Evolutionary conservation across 1,139 yeast species (phyloP).

Genomic region (Suhomyces kunorum): DNA sequence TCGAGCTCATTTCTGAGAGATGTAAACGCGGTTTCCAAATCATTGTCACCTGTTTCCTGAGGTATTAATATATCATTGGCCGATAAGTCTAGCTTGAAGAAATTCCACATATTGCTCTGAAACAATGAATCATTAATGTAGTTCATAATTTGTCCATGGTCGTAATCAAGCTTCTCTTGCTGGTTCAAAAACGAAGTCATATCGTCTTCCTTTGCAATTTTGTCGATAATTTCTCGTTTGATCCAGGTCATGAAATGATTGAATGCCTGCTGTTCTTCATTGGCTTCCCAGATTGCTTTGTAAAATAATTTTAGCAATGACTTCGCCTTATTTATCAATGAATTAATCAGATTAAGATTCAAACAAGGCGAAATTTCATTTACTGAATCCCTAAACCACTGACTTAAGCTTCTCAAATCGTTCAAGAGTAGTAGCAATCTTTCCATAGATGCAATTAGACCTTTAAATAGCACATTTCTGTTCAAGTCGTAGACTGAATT

Average conservation of each 20-base stretch:
- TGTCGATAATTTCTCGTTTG: constrained; percentile 37
- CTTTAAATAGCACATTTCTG: constrained; percentile 48
- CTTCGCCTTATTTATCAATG: constrained; percentile 32
- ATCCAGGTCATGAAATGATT: constrained; percentile 53
- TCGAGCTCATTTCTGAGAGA: constrained; percentile 15
- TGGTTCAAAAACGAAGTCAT: constrained; percentile 28
- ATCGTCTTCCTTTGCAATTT: constrained; percentile 39
- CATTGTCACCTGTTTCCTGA: constrained; percentile 2
- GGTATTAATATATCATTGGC: constrained; percentile 20
- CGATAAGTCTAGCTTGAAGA: constrained; percentile 25
- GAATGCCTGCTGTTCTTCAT: constrained; percentile 55
- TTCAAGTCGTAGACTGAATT: constrained; percentile 50
- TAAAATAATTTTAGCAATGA: constrained; percentile 38
- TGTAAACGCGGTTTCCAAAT: constrained; percentile 13
- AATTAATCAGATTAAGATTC: constrained; percentile 24
- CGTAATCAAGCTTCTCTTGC: constrained; percentile 20
- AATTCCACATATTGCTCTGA: constrained; percentile 25
- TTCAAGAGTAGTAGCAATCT: constrained; percentile 53
- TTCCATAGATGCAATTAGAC: constrained; percentile 58
- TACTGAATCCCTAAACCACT: constrained; percentile 32
- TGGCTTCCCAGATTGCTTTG: constrained; percentile 47
- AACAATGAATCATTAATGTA: constrained; percentile 34
- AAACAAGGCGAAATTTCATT: constrained; percentile 29
- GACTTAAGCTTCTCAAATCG: constrained; percentile 47
- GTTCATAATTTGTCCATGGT: constrained; percentile 30